Evolutionary conservation across 176 grass and related monocot genomes (phyloP), one percentile per base, ranked within the genome.

Genomic region (Carex parvula): DNA sequence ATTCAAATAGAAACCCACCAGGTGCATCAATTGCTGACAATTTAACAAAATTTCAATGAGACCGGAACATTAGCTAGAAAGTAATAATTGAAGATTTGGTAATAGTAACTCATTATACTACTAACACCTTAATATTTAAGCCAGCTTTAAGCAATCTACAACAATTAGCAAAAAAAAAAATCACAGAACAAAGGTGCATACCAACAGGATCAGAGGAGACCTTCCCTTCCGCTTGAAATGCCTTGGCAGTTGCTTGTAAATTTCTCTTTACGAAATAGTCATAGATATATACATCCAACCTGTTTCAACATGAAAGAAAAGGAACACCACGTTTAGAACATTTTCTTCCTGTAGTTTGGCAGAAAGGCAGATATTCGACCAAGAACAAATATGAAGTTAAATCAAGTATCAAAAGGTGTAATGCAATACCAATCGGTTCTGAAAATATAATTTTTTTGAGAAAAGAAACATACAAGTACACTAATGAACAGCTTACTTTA

Each of bases 211-310:
- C 97, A 8, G 93, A 94, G 30, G 97, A 99, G 73, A 99, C 97
- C 82, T 99, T 99, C 79, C 93, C 97, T 91, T 99, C 97, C n/a
- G 93, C 90, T 92, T 96, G 97, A 88, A 99, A 99, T 39, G 97
- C 93, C 87, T 96, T 99, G 81, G 97, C 97, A 87, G 93, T 96
- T 84, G 91, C 93, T 80, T 96, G 93, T 80, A 99, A 82, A 92
- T 96, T 96, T 87, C 97, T 99, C 91, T 99, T 99, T 84, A 99
- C 86, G 82, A 99, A 94, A 88, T 99, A 99, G 84, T 99, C 97
- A 86, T 99, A 92, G 84, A 99, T 99, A 72, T 99, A 99, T 41
- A 99, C 97, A 87, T 99, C 97, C 87, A 99, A 69, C 97, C 97
- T 99, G 87, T 89, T 99, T 86, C 70, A 77, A 81, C 54, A 88